Evolutionary conservation across 1,284 basidiomycete genomes (phyloP), one percentile per base, ranked within the genome.

Genomic region (Ceratobasidium papillatum): DNA sequence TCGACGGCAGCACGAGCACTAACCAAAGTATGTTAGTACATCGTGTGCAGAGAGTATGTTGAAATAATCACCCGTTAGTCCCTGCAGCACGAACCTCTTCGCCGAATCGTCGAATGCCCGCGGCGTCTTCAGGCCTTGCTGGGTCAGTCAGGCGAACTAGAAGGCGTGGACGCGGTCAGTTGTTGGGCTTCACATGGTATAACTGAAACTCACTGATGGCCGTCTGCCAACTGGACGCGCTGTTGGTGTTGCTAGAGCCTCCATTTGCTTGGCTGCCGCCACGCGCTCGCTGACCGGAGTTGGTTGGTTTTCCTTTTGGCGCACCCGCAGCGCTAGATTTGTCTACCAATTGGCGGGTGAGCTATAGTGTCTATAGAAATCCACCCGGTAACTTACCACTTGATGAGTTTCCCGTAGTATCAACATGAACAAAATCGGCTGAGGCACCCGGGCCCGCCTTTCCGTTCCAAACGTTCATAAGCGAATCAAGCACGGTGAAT

Each of bases 1-100:
- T 61, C 68, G 19, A 71, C 68, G 11, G 54, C 68, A 12, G 54
- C 68, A 25, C 56, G 68, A 59, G 68, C 68, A 59, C 68, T 71
- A 52, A 5, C 14, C 43, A 36, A 19, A 2, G 38, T 25, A 25
- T 9, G 43, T 71, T 25, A 71, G 27, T 41, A 5, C 3, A 36
- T 1, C 9, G 36, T 12, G 38, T 9, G 9, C 36, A 32, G 3
- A 61, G 1, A n/a, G 14, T 14, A 30, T 7, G 25, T 47, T 17
- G n/a, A 43, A 32, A 22, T 11, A 5, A 38, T 59, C 36, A 71
- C 68, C 68, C 68, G 17, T 45, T 61, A n/a, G 68, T n/a, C 7
- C 68, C 68, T 19, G 52, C 56, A 1, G 43, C 56, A 32, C 68
- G 68, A 36, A 71, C 68, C 14, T 71, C 54, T 34, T 71, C 68